Evolutionary conservation across 106 monocot genomes (phyloP).

Genomic region (Dioscorea dumetorum): DNA sequence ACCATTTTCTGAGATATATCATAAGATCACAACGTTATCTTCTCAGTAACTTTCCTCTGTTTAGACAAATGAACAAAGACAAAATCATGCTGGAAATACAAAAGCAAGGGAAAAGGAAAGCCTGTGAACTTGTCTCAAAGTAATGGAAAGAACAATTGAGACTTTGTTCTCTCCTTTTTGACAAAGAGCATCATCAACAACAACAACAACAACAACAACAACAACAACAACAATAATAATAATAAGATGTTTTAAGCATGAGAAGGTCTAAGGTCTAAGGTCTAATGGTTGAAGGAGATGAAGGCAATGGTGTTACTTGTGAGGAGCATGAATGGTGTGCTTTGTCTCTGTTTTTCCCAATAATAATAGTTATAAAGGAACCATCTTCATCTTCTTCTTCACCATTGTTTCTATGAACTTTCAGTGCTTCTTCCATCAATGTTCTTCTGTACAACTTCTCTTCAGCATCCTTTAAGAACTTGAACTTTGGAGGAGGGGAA

Average conservation of each 20-base stretch:
- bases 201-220: too few relatives aligned
- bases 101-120: too few relatives aligned
- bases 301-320: slow-evolving; percentile 28
- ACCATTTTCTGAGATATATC: too few relatives aligned
- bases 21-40: too few relatives aligned
- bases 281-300: slow-evolving; percentile 23
- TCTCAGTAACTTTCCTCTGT: too few relatives aligned
- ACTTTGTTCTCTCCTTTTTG: too few relatives aligned
- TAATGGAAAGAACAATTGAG: too few relatives aligned
- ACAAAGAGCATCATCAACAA: too few relatives aligned
- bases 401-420: slow-evolving; percentile 17
- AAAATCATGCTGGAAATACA: too few relatives aligned
- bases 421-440: slow-evolving; percentile 51
- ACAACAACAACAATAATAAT: too few relatives aligned
- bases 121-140: too few relatives aligned
- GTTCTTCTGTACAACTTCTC: slow-evolving; percentile 77
- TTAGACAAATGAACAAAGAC: too few relatives aligned
- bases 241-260: not conserved
- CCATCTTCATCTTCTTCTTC: slow-evolving; percentile 29
- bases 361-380: slow-evolving; percentile 39
- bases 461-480: slow-evolving; percentile 91
- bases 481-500: slow-evolving; percentile 74
- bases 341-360: slow-evolving; percentile 42
- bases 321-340: slow-evolving; percentile 28
- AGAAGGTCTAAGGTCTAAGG: slow-evolving; percentile 9